Conservation (phyloP, 1,284 basidiomycete species). For the Ustilago loliicola region DNA sequence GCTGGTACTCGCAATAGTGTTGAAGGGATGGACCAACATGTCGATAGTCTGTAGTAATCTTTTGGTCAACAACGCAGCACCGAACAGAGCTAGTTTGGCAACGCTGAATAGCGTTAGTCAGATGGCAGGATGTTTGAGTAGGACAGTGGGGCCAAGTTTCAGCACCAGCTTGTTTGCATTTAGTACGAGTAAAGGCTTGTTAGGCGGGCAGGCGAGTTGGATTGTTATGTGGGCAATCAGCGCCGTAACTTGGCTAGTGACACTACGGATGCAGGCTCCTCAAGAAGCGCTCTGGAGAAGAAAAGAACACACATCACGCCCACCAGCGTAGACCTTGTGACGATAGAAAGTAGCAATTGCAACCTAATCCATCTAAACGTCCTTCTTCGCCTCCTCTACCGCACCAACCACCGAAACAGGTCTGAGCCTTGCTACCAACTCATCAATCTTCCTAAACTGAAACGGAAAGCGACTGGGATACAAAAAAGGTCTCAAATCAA, state of each 20-base stretch:
- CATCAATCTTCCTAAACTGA: conserved; percentile 96
- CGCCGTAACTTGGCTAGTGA: conserved; percentile 20
- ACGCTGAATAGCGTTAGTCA: conserved; percentile 58
- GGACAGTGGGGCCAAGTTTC: conserved; percentile 49
- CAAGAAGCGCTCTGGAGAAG: conserved; percentile 31
- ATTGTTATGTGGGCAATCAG: conserved; percentile 36
- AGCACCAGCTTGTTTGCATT: conserved; percentile 56
- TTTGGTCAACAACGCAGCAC: conserved; percentile 55
- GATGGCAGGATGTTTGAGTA: conserved; percentile 43
- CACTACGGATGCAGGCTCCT: conserved; percentile 29
- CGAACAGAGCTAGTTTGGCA: conserved; percentile 32
- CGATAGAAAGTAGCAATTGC: not conserved
- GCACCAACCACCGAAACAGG: not conserved
- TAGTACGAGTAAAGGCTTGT: conserved; percentile 25
- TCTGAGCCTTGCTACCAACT: conserved; percentile 73
- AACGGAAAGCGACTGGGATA: conserved; percentile 94
- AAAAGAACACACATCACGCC: not conserved
- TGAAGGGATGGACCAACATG: conserved; percentile 52
- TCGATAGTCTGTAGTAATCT: conserved; percentile 54
- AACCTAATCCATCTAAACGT: not conserved
- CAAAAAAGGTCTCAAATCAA: conserved; percentile 94
- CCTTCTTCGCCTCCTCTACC: conserved; percentile 10
- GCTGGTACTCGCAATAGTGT: conserved; percentile 20
- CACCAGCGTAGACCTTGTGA: not conserved
- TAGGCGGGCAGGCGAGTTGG: conserved; percentile 52